phyloP scores from a whole-genome alignment of 2,329 filamentous ascomycete genomes.

The Stagonosporopsis chrysanthemi region DNA sequence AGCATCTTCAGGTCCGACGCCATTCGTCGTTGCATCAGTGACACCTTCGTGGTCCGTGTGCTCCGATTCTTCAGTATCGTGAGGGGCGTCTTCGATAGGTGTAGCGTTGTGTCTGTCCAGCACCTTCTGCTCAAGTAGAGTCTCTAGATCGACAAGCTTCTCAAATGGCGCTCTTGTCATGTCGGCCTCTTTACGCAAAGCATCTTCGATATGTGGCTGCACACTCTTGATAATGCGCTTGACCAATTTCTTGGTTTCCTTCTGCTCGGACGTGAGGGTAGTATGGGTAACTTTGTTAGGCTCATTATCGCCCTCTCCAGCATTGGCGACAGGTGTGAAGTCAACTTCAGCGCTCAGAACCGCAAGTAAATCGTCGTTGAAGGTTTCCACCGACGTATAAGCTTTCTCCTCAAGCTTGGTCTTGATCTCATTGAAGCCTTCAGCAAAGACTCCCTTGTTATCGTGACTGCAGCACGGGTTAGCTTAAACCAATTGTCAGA shows the following conservation, averaged over 20 bases:
- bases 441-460: constrained; percentile 61
- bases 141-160: constrained; percentile 76
- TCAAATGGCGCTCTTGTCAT: constrained; percentile 75
- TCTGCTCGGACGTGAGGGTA: constrained; percentile 67
- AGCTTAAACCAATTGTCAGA: constrained; percentile 7
- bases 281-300: constrained; percentile 52
- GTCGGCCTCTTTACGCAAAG: constrained; percentile 81
- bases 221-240: constrained; percentile 88
- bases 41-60: constrained; percentile 18
- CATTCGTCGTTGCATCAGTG: constrained; percentile 23
- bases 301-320: constrained; percentile 53
- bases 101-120: constrained; percentile 55
- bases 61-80: constrained; percentile 32
- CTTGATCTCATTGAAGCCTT: constrained; percentile 62
- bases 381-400: constrained; percentile 68
- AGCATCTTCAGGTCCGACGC: constrained; percentile 21
- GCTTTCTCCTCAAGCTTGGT: constrained; percentile 62
- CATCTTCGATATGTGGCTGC: constrained; percentile 78
- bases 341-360: constrained; percentile 64
- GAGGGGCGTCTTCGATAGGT: constrained; percentile 33
- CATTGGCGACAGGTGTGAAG: constrained; percentile 54
- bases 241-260: constrained; percentile 82
- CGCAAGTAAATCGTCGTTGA: constrained; percentile 64
- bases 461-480: constrained; percentile 47
- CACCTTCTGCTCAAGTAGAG: constrained; percentile 73